Evolutionary conservation across 352 stramenopile species (phyloP).

Genomic region (Globisporangium acanthophoron): DNA sequence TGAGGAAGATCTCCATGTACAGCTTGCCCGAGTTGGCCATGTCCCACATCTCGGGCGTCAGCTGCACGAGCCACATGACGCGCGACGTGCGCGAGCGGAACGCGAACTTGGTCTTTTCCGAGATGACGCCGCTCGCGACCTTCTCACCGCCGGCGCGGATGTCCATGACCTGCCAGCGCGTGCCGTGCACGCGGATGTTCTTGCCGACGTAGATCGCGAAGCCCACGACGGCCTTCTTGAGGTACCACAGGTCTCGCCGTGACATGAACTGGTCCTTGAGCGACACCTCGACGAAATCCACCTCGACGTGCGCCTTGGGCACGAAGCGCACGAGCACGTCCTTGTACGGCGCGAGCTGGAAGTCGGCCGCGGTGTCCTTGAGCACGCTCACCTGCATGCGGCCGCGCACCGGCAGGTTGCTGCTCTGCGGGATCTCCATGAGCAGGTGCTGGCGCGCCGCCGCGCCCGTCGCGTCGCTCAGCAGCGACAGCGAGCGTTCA

Average conservation of each 20-base stretch:
- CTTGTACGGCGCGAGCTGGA: slow-evolving; percentile 70
- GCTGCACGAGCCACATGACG: slow-evolving; percentile 98
- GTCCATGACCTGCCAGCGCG: slow-evolving; percentile 88
- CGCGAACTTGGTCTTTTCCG: slow-evolving; percentile 94
- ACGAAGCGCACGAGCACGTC: slow-evolving; percentile 82
- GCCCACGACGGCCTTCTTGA: slow-evolving; percentile 66
- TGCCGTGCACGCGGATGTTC: slow-evolving; percentile 65
- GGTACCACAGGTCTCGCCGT: slow-evolving; percentile 87
- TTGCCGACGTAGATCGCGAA: slow-evolving; percentile 75
- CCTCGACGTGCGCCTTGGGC: slow-evolving; percentile 61
- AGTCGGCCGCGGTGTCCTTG: slow-evolving; percentile 72
- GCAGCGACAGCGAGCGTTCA: slow-evolving; percentile 12
- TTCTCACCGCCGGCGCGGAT: slow-evolving; percentile 75
- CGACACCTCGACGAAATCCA: slow-evolving; percentile 89
- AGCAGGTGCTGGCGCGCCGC: slow-evolving; percentile 62
- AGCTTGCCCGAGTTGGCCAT: slow-evolving; percentile 85
- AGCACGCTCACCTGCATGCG: slow-evolving; percentile 80
- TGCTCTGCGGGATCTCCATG: slow-evolving; percentile 68
- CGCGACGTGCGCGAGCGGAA: slow-evolving; percentile 92
- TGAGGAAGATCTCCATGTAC: slow-evolving; percentile 90
- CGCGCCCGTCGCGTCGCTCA: slow-evolving; percentile 2
- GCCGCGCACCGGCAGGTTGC: slow-evolving; percentile 55
- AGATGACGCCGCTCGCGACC: slow-evolving; percentile 92
- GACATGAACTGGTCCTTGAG: slow-evolving; percentile 92
- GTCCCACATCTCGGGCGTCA: slow-evolving; percentile 94